Percentiles rank a stretch among this genome's conserved stretches.
These are phyloP conservation scores for Calvatia gigantea DNA, from an alignment of 768 basidiomycete species.

Conservation along the genomic window DNA sequence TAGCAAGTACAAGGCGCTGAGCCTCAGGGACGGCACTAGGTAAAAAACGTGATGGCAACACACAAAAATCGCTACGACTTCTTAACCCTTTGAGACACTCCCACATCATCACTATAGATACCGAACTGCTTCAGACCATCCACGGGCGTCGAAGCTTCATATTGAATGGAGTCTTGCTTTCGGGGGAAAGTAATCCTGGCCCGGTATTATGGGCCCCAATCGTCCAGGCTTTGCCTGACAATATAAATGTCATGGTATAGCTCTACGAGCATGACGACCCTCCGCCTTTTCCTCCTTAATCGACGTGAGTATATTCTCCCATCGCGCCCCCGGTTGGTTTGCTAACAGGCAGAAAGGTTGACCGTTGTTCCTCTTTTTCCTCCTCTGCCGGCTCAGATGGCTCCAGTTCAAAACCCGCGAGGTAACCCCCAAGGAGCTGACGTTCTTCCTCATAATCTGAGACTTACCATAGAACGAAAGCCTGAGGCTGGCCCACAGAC, in stretches of 20 bases:
- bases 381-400: neutral
- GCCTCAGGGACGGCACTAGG: neutral
- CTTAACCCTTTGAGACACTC: neutral
- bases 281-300: constrained; percentile 7
- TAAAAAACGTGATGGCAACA: neutral
- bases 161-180: constrained; percentile 6
- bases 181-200: constrained; percentile 3
- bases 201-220: constrained; percentile 10
- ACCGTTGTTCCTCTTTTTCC: constrained; percentile 14
- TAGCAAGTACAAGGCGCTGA: too few species aligned
- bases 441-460: neutral
- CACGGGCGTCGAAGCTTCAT: neutral
- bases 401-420: neutral
- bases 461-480: neutral
- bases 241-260: constrained; percentile 11
- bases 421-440: neutral
- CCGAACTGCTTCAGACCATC: neutral
- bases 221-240: neutral
- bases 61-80: neutral
- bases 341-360: constrained; percentile 13
- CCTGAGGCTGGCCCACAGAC: neutral
- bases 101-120: constrained; percentile 5
- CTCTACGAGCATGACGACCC: constrained; percentile 8
- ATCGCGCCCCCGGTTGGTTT: neutral
- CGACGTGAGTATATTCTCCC: constrained; percentile 15